phyloP scores from a whole-genome alignment of 148 eudicot genomes.

The Diospyros kaki region DNA sequence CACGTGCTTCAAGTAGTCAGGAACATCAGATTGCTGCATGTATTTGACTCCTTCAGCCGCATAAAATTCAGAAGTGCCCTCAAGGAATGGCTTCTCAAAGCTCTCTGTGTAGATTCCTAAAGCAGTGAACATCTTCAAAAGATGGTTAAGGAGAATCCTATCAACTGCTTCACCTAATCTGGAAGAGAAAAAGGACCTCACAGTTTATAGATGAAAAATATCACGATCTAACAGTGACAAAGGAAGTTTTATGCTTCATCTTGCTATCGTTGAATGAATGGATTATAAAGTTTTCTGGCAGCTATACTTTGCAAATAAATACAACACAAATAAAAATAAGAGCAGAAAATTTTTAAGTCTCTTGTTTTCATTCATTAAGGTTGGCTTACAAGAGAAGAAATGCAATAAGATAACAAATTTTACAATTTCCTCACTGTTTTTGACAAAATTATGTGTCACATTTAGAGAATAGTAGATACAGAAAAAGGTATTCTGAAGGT shows the following conservation, averaged over 20 bases:
- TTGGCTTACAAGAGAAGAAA: background rate
- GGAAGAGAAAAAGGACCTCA: slow-evolving; percentile 19
- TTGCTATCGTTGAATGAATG: too few relatives aligned
- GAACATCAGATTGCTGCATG: slow-evolving; percentile 97
- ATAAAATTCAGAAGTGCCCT: slow-evolving; percentile 83
- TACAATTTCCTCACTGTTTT: background rate
- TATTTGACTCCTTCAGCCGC: slow-evolving; percentile 91
- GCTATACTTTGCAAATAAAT: background rate
- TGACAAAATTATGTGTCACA: background rate
- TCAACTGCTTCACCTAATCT: slow-evolving; percentile 94
- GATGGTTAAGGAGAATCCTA: slow-evolving; percentile 95
- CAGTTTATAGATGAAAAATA: too few relatives aligned
- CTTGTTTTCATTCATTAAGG: background rate
- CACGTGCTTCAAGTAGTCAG: slow-evolving; percentile 91
- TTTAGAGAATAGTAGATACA: background rate
- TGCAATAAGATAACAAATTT: background rate
- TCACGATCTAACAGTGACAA: too few relatives aligned
- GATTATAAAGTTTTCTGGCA: background rate
- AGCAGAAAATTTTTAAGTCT: background rate
- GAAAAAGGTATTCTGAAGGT: background rate
- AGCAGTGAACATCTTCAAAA: slow-evolving; percentile 94
- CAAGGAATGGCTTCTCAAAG: slow-evolving; percentile 94
- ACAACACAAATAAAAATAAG: background rate
- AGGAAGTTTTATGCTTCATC: too few relatives aligned
- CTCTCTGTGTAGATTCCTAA: slow-evolving; percentile 80